Evolutionary conservation across 139 green algal genomes (phyloP).

Genomic region (Haematococcus sp.): DNA sequence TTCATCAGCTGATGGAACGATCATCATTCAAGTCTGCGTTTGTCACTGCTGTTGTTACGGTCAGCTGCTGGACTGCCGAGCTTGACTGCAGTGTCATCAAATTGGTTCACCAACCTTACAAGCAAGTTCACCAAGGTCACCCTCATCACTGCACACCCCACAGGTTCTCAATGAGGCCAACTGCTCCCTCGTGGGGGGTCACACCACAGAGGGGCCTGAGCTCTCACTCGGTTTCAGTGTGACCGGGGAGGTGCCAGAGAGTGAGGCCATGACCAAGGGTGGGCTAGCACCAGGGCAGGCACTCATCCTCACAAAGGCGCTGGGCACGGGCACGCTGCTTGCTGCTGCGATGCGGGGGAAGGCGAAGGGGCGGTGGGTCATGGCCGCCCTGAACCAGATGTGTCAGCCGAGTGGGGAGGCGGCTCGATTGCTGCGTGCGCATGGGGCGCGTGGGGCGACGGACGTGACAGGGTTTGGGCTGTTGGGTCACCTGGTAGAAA

Average conservation of each 20-base stretch:
- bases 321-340: conserved; percentile 79
- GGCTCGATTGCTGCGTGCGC: conserved; percentile 37
- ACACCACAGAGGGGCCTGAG: conserved; percentile 79
- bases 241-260: conserved; percentile 49
- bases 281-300: conserved; percentile 62
- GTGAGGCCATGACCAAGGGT: conserved; percentile 55
- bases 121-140: too few relatives aligned
- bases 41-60: too few relatives aligned
- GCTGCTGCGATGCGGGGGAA: conserved; percentile 70
- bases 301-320: conserved; percentile 88
- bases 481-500: conserved; percentile 78
- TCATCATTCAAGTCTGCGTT: too few relatives aligned
- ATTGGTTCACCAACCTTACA: too few relatives aligned
- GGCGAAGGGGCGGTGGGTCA: conserved; percentile 52
- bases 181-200: conserved; percentile 81
- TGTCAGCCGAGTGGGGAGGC: conserved; percentile 45
- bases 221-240: conserved; percentile 58
- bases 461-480: conserved; percentile 95
- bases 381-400: conserved; percentile 35
- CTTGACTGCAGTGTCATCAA: too few relatives aligned
- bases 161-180: conserved; percentile 51
- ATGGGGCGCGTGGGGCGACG: conserved; percentile 72
- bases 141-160: not conserved
- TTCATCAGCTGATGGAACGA: too few relatives aligned
- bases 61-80: too few relatives aligned